Conservation (phyloP, 140 eudicot species). For the Ambrosia hybrid region DNA sequence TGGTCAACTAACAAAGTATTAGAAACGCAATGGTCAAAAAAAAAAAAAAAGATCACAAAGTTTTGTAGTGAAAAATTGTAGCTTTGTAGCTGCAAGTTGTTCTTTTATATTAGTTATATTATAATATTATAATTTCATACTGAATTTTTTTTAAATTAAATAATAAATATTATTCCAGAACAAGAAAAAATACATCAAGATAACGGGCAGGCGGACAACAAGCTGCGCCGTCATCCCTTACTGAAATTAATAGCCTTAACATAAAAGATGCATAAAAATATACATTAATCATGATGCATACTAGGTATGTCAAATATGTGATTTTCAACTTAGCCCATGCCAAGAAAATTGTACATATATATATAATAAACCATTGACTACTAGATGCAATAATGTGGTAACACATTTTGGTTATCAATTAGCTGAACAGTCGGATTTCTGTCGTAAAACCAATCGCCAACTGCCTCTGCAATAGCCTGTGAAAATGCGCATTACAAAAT, state of each 20-base stretch:
- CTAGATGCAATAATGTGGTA: slow-evolving; percentile 40
- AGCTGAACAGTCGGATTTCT: slow-evolving; percentile 11
- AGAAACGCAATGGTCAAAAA: no score
- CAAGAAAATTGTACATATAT: not conserved
- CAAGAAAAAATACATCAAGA: no score
- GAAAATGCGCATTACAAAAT: not conserved
- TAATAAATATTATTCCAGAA: no score
- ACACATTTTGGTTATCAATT: slow-evolving; percentile 30
- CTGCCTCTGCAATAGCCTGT: slow-evolving; percentile 39
- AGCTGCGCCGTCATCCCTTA: no score
- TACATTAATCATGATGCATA: not conserved
- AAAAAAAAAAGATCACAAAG: no score
- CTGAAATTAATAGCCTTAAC: not conserved
- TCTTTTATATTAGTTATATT: no score
- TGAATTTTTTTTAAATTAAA: no score
- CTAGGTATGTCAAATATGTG: not conserved
- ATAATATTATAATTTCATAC: no score
- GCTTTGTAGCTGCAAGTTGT: no score
- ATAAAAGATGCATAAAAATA: not conserved
- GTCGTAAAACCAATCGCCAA: slow-evolving; percentile 54
- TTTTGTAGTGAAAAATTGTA: no score
- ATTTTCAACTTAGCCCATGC: not conserved
- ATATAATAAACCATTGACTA: not conserved
- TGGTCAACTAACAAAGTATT: no score
- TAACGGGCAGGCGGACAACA: no score